These are phyloP conservation scores for Endoconidiophora laricicola DNA, from an alignment of 2,329 filamentous ascomycete genomes.

Conservation along the genomic window DNA sequence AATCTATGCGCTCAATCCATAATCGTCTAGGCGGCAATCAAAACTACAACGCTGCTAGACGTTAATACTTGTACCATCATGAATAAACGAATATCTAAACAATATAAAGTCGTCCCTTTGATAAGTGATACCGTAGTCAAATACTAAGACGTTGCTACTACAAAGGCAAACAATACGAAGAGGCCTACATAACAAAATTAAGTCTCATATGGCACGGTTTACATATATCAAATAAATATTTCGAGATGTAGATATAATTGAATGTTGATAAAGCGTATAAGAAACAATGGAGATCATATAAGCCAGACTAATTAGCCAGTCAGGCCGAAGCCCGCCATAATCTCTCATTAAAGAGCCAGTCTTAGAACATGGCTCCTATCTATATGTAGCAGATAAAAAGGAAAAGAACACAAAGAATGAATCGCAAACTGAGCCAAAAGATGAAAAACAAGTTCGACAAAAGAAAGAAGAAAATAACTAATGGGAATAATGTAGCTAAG, in stretches of 20 bases:
- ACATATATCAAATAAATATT: background rate
- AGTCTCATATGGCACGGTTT: background rate
- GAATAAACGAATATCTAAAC: too few relatives aligned
- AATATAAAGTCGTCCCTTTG: too few relatives aligned
- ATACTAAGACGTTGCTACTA: too few relatives aligned
- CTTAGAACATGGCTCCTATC: background rate
- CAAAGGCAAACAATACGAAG: too few relatives aligned
- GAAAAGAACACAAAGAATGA: slow-evolving; percentile 1
- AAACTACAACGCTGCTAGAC: background rate
- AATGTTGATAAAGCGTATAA: background rate
- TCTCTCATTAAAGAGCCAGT: too few relatives aligned
- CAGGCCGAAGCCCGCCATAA: too few relatives aligned
- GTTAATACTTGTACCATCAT: too few relatives aligned
- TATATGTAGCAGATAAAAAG: background rate
- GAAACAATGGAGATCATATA: background rate
- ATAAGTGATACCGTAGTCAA: too few relatives aligned
- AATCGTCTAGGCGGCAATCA: background rate
- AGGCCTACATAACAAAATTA: too few relatives aligned
- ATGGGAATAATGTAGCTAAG: background rate
- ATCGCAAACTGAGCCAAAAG: slow-evolving; percentile 2
- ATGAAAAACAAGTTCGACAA: slow-evolving; percentile 1
- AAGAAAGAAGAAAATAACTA: slow-evolving; percentile 1
- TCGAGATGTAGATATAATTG: background rate
- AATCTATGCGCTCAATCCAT: too few relatives aligned
- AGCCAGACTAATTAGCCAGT: background rate